phyloP scores from a whole-genome alignment of 2,329 filamentous ascomycete species.

The Alternaria incomplexa region DNA sequence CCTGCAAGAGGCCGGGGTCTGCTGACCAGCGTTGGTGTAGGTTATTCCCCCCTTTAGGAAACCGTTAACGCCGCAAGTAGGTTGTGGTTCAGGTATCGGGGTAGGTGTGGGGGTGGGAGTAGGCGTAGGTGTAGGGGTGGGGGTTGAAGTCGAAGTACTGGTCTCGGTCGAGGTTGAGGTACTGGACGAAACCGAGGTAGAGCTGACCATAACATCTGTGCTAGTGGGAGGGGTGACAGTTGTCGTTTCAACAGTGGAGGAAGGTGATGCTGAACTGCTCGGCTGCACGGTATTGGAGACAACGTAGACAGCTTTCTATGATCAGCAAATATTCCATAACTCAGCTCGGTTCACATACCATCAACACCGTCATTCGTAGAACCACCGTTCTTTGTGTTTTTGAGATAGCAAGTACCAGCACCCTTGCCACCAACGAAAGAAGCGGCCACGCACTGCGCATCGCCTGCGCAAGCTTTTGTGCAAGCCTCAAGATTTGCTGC shows the following conservation, averaged over 20 bases:
- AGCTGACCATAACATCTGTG: neutral
- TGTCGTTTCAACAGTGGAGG: neutral
- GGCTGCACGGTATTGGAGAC: neutral
- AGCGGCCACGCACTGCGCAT: neutral
- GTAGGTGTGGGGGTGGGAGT: neutral
- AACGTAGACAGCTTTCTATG: neutral
- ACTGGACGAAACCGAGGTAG: neutral
- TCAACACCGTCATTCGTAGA: neutral
- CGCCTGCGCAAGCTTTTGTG: neutral
- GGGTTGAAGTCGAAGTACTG: neutral
- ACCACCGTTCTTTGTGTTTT: neutral
- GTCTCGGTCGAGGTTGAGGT: neutral
- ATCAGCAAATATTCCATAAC: neutral
- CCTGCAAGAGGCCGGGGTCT: neutral
- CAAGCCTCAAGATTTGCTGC: neutral
- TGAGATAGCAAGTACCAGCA: neutral
- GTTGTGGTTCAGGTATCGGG: neutral
- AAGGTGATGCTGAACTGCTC: neutral
- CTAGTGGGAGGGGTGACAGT: neutral
- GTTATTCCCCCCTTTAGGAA: too few relatives aligned
- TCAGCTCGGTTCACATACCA: neutral
- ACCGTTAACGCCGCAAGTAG: neutral
- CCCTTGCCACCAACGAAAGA: neutral
- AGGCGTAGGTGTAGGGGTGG: neutral
- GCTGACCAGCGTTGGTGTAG: neutral